Conservation (phyloP, 768 basidiomycete genomes). For the Collybiopsis confluens region DNA sequence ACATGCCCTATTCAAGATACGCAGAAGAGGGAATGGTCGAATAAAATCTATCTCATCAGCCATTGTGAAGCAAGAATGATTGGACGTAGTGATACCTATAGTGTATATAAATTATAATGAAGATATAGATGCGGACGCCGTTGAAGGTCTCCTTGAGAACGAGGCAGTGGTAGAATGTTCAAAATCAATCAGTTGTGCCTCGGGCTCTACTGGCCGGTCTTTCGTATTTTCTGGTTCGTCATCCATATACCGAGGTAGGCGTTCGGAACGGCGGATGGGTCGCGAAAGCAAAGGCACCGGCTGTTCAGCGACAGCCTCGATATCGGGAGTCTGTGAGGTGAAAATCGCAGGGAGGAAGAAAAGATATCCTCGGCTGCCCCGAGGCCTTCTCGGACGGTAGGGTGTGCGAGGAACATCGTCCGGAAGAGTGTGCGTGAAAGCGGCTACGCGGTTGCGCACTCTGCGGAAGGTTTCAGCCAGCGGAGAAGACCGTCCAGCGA, state of each 20-base stretch:
- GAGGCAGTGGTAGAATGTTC: slow-evolving; percentile 16
- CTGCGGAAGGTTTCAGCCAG: slow-evolving; percentile 51
- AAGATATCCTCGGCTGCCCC: slow-evolving; percentile 54
- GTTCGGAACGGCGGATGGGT: slow-evolving; percentile 15
- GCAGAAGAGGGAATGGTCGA: background rate
- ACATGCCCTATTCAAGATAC: background rate
- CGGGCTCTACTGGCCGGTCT: background rate
- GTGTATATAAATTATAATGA: slow-evolving; percentile 1
- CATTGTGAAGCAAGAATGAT: slow-evolving; percentile 6
- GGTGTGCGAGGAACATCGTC: slow-evolving; percentile 42
- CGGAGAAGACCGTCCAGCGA: slow-evolving; percentile 37
- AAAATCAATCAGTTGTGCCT: slow-evolving; percentile 8
- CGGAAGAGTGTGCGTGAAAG: slow-evolving; percentile 35
- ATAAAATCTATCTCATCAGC: background rate
- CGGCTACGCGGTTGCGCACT: slow-evolving; percentile 52
- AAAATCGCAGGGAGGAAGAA: slow-evolving; percentile 85
- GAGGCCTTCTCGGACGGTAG: slow-evolving; percentile 41
- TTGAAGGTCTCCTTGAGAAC: slow-evolving; percentile 5
- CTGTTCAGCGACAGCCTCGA: slow-evolving; percentile 35
- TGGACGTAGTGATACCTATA: background rate
- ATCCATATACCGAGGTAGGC: slow-evolving; percentile 4
- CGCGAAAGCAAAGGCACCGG: slow-evolving; percentile 22
- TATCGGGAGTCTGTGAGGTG: slow-evolving; percentile 35
- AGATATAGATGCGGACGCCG: background rate
- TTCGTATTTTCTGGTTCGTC: background rate